Percentiles rank a stretch among this genome's conserved stretches.
phyloP scores from a whole-genome alignment of 208 protist genomes.

The Leishmania amazonensis region DNA sequence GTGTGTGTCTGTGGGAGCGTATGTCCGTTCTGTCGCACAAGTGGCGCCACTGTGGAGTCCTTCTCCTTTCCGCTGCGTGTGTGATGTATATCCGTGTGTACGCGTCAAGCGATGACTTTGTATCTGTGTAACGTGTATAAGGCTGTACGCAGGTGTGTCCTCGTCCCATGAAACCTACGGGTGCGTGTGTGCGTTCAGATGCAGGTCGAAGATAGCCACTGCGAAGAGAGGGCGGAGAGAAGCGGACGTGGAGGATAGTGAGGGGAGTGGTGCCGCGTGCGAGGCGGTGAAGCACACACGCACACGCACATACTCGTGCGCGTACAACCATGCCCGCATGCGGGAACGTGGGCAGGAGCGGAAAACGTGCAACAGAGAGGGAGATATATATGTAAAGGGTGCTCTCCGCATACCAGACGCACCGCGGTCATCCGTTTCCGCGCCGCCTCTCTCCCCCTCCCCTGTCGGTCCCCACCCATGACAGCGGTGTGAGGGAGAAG shows the following conservation, averaged over 20 bases:
- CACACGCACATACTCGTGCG: not conserved
- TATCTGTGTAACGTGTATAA: not conserved
- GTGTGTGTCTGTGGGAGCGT: not conserved
- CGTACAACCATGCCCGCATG: too few species aligned
- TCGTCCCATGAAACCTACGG: not conserved
- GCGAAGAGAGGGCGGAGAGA: not conserved
- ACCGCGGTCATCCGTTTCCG: slow-evolving; percentile 7
- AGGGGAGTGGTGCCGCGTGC: not conserved
- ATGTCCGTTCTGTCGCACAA: not conserved
- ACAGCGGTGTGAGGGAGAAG: not conserved
- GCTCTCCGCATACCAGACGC: not conserved
- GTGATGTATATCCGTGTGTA: not conserved
- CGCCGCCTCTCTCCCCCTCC: not conserved
- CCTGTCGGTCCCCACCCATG: not conserved
- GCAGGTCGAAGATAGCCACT: not conserved
- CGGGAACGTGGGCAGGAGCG: not conserved
- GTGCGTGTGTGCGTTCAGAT: not conserved
- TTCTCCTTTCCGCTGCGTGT: not conserved
- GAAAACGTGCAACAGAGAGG: not conserved
- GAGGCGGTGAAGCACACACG: not conserved
- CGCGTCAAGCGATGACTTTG: not conserved
- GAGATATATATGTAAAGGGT: not conserved
- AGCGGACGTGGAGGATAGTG: not conserved
- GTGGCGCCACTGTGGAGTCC: not conserved
- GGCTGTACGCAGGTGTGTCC: not conserved